Evolutionary conservation across 2,329 filamentous ascomycete species (phyloP).

Genomic region (Herpotrichia juniperi): DNA sequence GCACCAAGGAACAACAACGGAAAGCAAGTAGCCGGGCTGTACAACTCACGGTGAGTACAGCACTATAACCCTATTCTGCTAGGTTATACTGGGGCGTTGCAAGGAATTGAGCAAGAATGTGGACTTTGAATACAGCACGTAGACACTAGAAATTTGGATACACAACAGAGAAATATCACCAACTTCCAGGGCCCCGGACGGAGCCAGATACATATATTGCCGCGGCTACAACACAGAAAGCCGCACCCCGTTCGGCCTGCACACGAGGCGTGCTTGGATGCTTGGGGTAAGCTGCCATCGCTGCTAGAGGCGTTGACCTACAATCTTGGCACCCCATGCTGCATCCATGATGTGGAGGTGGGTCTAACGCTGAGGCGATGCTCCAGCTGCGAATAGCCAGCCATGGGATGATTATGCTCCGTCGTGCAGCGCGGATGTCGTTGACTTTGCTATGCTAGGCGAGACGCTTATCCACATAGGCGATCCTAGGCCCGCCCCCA

Average conservation of each 20-base stretch:
- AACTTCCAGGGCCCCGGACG: background rate
- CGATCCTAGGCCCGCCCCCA: background rate
- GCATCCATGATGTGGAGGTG: slow-evolving; percentile 6
- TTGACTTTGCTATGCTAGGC: slow-evolving; percentile 1
- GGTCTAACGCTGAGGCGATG: slow-evolving; percentile 1
- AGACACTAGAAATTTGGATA: background rate
- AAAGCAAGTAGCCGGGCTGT: background rate
- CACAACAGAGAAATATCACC: background rate
- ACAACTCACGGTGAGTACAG: background rate
- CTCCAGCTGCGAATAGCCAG: slow-evolving; percentile 9
- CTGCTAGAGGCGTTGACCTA: slow-evolving; percentile 3
- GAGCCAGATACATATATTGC: slow-evolving; percentile 1
- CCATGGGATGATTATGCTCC: slow-evolving; percentile 2
- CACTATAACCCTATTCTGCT: background rate
- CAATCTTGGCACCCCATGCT: slow-evolving; percentile 3
- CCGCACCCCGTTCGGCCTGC: background rate
- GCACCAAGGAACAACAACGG: slow-evolving; percentile 2
- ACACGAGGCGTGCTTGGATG: background rate
- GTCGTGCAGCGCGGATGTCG: slow-evolving; percentile 9
- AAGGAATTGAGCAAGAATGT: too few species aligned
- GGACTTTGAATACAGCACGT: too few species aligned
- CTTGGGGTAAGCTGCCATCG: slow-evolving; percentile 6
- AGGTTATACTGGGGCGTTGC: too few species aligned
- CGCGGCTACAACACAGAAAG: background rate
- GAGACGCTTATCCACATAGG: background rate